Percentiles rank a stretch among this genome's conserved stretches.
Conservation (phyloP, 768 basidiomycete genomes). For the Heimioporus sp. region DNA sequence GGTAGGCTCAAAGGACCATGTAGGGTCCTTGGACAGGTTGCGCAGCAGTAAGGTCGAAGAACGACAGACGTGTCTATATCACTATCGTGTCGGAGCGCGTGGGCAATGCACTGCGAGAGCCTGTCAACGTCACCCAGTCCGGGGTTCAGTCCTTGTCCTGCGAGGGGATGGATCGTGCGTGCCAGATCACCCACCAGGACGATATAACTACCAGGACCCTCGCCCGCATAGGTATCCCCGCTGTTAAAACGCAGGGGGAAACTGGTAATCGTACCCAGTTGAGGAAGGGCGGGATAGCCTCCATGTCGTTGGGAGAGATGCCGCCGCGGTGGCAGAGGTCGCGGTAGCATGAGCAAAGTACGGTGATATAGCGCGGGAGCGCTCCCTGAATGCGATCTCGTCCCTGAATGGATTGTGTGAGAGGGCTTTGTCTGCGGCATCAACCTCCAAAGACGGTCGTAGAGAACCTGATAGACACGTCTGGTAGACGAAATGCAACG, state of each 20-base stretch:
- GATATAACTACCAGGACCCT: conserved; percentile 62
- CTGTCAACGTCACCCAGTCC: conserved; percentile 85
- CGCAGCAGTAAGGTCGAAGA: background rate
- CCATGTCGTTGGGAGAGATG: conserved; percentile 60
- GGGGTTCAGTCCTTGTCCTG: conserved; percentile 93
- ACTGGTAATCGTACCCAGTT: conserved; percentile 73
- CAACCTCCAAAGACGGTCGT: conserved; percentile 58
- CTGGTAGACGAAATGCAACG: conserved; percentile 84
- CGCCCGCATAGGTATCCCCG: conserved; percentile 82
- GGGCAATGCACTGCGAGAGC: conserved; percentile 62
- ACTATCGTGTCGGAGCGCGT: conserved; percentile 58
- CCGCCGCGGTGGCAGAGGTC: conserved; percentile 36
- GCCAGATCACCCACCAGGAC: conserved; percentile 95
- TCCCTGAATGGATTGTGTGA: conserved; percentile 48
- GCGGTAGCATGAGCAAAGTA: conserved; percentile 63
- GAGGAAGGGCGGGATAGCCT: conserved; percentile 75
- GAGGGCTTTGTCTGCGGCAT: conserved; percentile 43
- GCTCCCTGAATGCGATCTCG: conserved; percentile 74
- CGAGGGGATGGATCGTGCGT: conserved; percentile 91
- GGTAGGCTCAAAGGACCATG: conserved; percentile 73
- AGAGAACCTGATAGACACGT: conserved; percentile 65
- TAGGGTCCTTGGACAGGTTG: conserved; percentile 53
- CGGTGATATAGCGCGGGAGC: conserved; percentile 60
- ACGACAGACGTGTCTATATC: conserved; percentile 67
- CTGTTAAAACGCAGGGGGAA: conserved; percentile 91